Evolutionary conservation across 306 rosid genomes (phyloP).

Genomic region (Prosopis cineraria): DNA sequence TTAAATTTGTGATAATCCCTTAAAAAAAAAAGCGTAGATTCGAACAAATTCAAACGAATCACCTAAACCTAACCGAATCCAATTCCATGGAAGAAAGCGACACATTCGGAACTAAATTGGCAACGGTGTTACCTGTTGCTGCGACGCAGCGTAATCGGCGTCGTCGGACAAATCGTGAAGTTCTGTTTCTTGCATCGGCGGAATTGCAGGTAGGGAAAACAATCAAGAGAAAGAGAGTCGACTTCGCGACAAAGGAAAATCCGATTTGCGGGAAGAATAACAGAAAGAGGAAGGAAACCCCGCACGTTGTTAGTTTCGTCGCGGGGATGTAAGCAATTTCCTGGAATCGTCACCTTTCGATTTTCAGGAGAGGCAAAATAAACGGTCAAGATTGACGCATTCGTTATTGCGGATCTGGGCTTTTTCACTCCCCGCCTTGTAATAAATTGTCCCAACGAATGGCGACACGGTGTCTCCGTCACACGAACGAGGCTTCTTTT

Average conservation of each 20-base stretch:
- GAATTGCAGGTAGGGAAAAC: conserved; percentile 15
- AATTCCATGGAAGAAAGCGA: conserved; percentile 17
- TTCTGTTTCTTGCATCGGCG: conserved; percentile 81
- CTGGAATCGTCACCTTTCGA: conserved; percentile 23
- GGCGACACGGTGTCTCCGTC: conserved; percentile 2
- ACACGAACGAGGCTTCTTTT: neutral
- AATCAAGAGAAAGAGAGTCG: conserved; percentile 14
- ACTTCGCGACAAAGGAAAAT: conserved; percentile 47
- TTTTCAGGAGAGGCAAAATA: neutral
- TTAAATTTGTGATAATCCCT: conserved; percentile 15
- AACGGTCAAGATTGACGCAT: conserved; percentile 30
- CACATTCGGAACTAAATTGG: conserved; percentile 15
- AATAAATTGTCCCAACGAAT: no score
- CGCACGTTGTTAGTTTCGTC: conserved; percentile 24
- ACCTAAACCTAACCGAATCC: conserved; percentile 37
- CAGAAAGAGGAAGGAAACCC: neutral
- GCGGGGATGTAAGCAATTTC: conserved; percentile 27
- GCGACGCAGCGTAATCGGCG: conserved; percentile 94
- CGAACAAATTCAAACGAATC: conserved; percentile 16
- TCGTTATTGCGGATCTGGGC: neutral
- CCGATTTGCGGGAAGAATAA: conserved; percentile 25
- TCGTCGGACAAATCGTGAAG: conserved; percentile 93
- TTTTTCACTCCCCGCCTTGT: neutral
- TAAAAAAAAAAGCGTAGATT: neutral
- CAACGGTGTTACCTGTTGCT: conserved; percentile 62